Conservation (phyloP, 1,284 basidiomycete genomes). For the Agaricales sp. region DNA sequence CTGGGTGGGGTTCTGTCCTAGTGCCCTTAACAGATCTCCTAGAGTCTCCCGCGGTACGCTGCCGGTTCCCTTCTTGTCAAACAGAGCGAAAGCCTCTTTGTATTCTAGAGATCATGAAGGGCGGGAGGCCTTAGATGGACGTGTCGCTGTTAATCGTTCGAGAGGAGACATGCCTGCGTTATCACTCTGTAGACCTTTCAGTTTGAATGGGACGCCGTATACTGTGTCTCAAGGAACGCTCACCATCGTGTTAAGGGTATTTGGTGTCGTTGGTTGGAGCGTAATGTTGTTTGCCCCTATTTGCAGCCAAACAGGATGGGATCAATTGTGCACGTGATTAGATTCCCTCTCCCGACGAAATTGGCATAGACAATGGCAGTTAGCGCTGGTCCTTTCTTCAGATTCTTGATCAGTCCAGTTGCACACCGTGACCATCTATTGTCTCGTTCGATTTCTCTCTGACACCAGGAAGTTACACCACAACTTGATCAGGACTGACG, state of each 20-base stretch:
- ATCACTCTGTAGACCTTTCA: slow-evolving; percentile 35
- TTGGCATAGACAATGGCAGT: not conserved
- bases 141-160: slow-evolving; percentile 4
- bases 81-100: slow-evolving; percentile 95
- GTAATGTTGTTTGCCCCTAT: not conserved
- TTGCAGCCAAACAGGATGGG: not conserved
- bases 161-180: slow-evolving; percentile 36
- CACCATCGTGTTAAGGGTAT: slow-evolving; percentile 27
- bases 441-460: not conserved
- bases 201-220: not conserved
- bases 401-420: not conserved
- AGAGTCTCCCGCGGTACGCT: slow-evolving; percentile 82
- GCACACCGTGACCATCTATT: not conserved
- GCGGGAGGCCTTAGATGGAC: not conserved
- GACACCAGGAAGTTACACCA: not conserved
- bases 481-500: not conserved
- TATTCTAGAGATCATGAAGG: slow-evolving; percentile 48
- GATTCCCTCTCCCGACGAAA: not conserved
- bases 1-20: slow-evolving; percentile 98
- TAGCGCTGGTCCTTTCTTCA: not conserved
- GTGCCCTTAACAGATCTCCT: slow-evolving; percentile 89
- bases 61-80: slow-evolving; percentile 94
- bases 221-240: slow-evolving; percentile 8
- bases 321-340: not conserved
- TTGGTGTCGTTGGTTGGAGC: not conserved